phyloP scores from a whole-genome alignment of 495 filamentous ascomycete species.

The Halenospora varia region DNA sequence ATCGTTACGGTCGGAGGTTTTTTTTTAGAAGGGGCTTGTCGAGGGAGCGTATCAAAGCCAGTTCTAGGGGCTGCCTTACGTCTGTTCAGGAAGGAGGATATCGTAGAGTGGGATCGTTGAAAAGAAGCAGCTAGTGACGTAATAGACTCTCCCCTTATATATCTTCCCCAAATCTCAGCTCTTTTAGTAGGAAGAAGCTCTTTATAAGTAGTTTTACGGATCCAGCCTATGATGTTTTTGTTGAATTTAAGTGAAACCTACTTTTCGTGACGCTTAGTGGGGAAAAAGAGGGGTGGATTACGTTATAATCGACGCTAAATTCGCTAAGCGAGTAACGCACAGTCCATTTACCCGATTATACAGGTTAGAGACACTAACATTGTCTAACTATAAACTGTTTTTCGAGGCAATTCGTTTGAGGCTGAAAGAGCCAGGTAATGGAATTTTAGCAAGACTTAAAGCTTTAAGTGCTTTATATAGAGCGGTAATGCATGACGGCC shows the following conservation, averaged over 20 bases:
- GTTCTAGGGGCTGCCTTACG: neutral
- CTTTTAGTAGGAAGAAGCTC: neutral
- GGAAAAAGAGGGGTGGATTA: too few species aligned
- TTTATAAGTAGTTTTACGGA: neutral
- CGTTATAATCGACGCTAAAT: too few species aligned
- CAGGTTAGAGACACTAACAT: slow-evolving; percentile 1
- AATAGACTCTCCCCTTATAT: neutral
- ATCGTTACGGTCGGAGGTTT: neutral
- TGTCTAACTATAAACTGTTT: slow-evolving; percentile 2
- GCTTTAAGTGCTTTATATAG: slow-evolving; percentile 4
- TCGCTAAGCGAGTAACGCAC: too few species aligned
- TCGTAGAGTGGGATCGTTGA: neutral
- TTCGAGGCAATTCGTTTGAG: slow-evolving; percentile 2
- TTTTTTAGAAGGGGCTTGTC: neutral
- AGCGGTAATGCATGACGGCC: neutral
- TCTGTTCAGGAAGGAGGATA: slow-evolving; percentile 1
- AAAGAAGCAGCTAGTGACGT: neutral
- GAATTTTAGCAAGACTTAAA: slow-evolving; percentile 7
- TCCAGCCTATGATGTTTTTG: too few species aligned
- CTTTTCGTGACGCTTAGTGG: too few species aligned
- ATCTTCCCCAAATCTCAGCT: neutral
- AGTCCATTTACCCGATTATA: too few species aligned
- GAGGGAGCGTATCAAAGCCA: neutral
- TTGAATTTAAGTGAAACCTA: too few species aligned
- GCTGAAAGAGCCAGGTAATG: slow-evolving; percentile 3